A percentile compares a stretch with the other conserved stretches of the same genome.
Conservation (phyloP, 75 land plant species). For the Selaginella tamariscina region DNA sequence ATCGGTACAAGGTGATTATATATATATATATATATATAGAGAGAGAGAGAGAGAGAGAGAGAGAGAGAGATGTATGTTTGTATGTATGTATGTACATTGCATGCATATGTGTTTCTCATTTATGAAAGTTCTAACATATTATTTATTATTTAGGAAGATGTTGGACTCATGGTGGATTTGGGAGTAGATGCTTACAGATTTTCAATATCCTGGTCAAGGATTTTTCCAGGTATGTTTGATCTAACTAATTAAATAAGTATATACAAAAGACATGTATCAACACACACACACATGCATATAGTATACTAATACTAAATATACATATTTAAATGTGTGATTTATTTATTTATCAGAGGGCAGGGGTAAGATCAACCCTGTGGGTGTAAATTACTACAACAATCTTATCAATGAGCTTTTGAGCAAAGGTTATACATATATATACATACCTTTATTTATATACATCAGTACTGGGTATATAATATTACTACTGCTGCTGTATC, state of each 20-base stretch:
- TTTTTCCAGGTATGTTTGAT: not conserved
- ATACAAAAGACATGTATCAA: too few relatives aligned
- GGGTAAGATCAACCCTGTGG: not conserved
- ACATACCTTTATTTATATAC: too few relatives aligned
- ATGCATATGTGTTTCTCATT: too few relatives aligned
- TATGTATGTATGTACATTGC: too few relatives aligned
- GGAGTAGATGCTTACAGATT: conserved; percentile 6
- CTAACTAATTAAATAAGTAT: too few relatives aligned
- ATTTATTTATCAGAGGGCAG: conserved; percentile 15
- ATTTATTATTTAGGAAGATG: not conserved
- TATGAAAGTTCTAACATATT: not conserved
- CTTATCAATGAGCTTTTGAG: not conserved
- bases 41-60: too few relatives aligned
- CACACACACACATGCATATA: not conserved
- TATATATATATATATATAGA: not conserved
- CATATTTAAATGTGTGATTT: too few relatives aligned
- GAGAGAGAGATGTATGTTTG: too few relatives aligned
- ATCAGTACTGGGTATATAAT: not conserved
- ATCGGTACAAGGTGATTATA: not conserved
- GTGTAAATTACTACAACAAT: not conserved
- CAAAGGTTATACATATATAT: not conserved
- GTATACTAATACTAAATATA: not conserved
- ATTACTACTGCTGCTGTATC: not conserved
- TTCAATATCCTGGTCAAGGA: not conserved
- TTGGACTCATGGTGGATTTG: not conserved